Evolutionary conservation across 257 asterid genomes (phyloP).

Genomic region (Cordia subcordata): DNA sequence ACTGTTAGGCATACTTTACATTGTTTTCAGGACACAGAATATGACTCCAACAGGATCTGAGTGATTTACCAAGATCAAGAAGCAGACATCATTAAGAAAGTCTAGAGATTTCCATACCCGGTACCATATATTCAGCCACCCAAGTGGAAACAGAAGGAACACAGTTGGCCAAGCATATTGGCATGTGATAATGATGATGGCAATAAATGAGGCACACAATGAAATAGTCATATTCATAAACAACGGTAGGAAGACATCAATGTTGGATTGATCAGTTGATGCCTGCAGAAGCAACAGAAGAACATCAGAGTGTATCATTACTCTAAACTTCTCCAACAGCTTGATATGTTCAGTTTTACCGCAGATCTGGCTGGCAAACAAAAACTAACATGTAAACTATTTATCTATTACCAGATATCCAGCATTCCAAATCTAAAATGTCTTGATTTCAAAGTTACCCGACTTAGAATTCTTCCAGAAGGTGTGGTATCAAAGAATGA

Average conservation of each 20-base stretch:
- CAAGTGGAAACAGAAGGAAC: constrained; percentile 76
- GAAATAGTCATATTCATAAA: constrained; percentile 47
- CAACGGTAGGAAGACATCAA: constrained; percentile 75
- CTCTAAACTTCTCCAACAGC: not conserved
- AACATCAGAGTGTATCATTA: not conserved
- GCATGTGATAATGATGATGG: constrained; percentile 79
- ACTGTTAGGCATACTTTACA: too few species aligned
- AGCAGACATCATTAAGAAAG: not conserved
- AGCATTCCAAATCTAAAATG: not conserved
- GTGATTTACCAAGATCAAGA: not conserved
- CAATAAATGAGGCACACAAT: constrained; percentile 49
- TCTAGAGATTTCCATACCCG: constrained; percentile 46
- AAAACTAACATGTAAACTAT: not conserved
- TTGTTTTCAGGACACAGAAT: too few species aligned
- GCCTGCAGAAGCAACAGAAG: constrained; percentile 47
- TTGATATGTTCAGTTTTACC: not conserved
- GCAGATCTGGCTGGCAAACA: not conserved
- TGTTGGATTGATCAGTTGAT: constrained; percentile 83
- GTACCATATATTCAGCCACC: constrained; percentile 86
- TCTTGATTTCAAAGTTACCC: constrained; percentile 43
- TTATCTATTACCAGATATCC: too few species aligned
- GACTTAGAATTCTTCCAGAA: constrained; percentile 89
- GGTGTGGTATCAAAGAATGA: constrained; percentile 97
- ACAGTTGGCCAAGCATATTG: constrained; percentile 93
- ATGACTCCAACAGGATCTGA: not conserved